Evolutionary conservation across 1,139 yeast genomes (phyloP).

Genomic region (Pneumocystis murina): DNA sequence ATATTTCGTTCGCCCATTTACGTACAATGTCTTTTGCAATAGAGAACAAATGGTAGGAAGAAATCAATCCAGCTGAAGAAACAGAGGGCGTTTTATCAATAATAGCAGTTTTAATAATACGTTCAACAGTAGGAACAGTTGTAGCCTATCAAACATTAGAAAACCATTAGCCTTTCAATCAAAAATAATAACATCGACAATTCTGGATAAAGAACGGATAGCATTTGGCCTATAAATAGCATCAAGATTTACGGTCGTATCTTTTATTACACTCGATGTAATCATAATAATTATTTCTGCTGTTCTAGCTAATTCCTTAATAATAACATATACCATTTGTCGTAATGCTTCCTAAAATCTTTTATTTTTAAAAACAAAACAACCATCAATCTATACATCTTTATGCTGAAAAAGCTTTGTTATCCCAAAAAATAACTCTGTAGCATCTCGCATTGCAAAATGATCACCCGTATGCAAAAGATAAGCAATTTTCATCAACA

Average conservation of each 20-base stretch:
- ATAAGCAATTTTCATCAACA: conserved; percentile 52
- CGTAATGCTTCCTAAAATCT: conserved; percentile 46
- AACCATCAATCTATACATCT: conserved; percentile 27
- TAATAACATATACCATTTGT: conserved; percentile 85
- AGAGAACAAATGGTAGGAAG: conserved; percentile 79
- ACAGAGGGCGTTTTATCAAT: conserved; percentile 82
- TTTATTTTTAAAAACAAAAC: neutral
- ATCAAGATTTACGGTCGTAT: conserved; percentile 72
- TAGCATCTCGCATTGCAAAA: conserved; percentile 80
- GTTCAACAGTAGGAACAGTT: conserved; percentile 86
- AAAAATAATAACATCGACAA: conserved; percentile 39
- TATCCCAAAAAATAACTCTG: conserved; percentile 81
- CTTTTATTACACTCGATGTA: conserved; percentile 94
- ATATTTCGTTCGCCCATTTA: conserved; percentile 85
- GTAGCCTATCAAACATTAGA: conserved; percentile 31
- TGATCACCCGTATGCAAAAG: conserved; percentile 55
- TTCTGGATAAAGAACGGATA: conserved; percentile 76
- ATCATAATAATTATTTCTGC: conserved; percentile 95
- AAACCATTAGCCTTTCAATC: neutral
- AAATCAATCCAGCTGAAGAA: conserved; percentile 81
- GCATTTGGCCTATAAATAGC: conserved; percentile 85
- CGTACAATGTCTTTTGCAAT: conserved; percentile 83
- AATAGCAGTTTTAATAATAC: conserved; percentile 81
- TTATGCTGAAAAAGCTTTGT: conserved; percentile 90
- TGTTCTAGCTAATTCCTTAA: conserved; percentile 70